A percentile compares a stretch with the other conserved stretches of the same genome.
phyloP scores from a whole-genome alignment of 2,329 filamentous ascomycete genomes.

The Fusarium subtropicale region DNA sequence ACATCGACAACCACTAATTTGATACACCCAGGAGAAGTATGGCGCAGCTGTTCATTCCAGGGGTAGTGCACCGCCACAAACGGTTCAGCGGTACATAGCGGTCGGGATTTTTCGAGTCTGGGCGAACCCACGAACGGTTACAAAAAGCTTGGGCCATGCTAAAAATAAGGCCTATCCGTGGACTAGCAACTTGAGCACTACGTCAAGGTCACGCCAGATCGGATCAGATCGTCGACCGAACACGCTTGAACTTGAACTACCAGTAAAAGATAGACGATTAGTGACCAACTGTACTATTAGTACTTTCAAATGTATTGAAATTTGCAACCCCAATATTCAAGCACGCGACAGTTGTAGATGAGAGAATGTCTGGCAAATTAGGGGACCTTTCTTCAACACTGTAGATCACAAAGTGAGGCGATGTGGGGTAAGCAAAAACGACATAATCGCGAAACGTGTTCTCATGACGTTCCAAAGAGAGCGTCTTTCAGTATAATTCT shows the following conservation, averaged over 20 bases:
- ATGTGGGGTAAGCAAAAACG: constrained; percentile 33
- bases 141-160: constrained; percentile 31
- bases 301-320: constrained; percentile 1
- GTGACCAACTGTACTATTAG: not conserved
- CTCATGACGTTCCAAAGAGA: constrained; percentile 44
- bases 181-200: constrained; percentile 11
- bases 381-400: constrained; percentile 5
- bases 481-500: constrained; percentile 44
- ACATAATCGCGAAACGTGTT: constrained; percentile 45
- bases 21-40: constrained; percentile 35
- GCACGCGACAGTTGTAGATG: constrained; percentile 20
- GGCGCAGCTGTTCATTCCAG: constrained; percentile 39
- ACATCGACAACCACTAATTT: constrained; percentile 25
- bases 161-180: constrained; percentile 34
- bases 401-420: constrained; percentile 16
- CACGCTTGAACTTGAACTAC: constrained; percentile 25
- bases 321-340: not conserved
- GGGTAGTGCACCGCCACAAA: constrained; percentile 42
- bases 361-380: not conserved
- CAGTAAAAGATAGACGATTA: constrained; percentile 33
- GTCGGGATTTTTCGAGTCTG: constrained; percentile 16
- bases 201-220: constrained; percentile 31
- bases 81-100: not conserved
- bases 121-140: constrained; percentile 17
- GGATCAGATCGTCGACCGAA: constrained; percentile 16